Conservation (phyloP, 2,329 filamentous ascomycete species). For the Penicillium nordicum region DNA sequence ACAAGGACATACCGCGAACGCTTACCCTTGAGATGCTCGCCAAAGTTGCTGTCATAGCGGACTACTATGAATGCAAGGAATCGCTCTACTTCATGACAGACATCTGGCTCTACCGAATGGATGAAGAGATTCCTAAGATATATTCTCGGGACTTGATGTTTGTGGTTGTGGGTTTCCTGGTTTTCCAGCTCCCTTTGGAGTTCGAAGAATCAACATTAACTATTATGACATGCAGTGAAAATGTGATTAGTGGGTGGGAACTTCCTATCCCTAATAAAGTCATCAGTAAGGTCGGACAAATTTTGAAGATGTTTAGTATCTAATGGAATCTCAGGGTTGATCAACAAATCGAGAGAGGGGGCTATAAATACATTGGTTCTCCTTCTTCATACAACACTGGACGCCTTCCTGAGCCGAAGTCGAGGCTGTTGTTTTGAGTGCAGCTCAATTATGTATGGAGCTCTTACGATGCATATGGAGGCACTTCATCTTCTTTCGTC, state of each 20-base stretch:
- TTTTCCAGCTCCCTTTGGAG: constrained; percentile 14
- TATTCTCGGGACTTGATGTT: not conserved
- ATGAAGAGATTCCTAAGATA: not conserved
- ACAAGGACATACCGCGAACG: not conserved
- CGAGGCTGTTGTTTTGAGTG: constrained; percentile 24
- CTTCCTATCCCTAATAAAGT: constrained; percentile 20
- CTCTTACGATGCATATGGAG: not conserved
- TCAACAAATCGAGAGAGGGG: constrained; percentile 12
- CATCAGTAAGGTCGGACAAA: constrained; percentile 12
- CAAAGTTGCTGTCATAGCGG: not conserved
- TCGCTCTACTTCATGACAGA: not conserved
- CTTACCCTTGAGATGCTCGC: not conserved
- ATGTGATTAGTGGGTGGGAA: constrained; percentile 9
- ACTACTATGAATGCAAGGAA: not conserved
- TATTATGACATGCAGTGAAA: constrained; percentile 14
- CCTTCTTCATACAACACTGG: constrained; percentile 15
- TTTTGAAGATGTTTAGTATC: not conserved
- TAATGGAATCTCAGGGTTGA: constrained; percentile 14
- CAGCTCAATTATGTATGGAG: constrained; percentile 25
- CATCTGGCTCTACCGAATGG: not conserved
- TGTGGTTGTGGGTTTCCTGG: constrained; percentile 12
- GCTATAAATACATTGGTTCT: constrained; percentile 10
- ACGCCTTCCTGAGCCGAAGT: constrained; percentile 5
- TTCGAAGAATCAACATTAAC: constrained; percentile 17
- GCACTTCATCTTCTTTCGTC: not conserved